Conservation (phyloP, 495 filamentous ascomycete species). For the Aspergillus olivimuriae region DNA sequence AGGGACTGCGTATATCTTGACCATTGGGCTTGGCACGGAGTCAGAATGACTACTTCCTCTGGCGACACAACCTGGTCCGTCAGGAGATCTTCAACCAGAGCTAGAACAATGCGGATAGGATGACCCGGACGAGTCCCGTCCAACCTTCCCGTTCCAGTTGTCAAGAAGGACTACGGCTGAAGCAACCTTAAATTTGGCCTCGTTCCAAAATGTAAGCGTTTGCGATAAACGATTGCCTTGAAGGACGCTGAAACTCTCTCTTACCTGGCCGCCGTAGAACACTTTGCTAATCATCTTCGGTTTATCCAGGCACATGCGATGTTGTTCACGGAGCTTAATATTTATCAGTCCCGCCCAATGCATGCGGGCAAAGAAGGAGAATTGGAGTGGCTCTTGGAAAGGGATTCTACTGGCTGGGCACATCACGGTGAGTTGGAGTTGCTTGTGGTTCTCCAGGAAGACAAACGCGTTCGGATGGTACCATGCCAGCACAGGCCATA, state of each 20-base stretch:
- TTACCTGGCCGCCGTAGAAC: neutral
- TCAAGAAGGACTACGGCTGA: neutral
- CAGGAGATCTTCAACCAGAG: neutral
- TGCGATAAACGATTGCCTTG: neutral
- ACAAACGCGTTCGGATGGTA: neutral
- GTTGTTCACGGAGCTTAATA: neutral
- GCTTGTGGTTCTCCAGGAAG: neutral
- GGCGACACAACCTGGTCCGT: neutral
- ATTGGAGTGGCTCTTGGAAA: neutral
- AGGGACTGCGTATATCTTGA: neutral
- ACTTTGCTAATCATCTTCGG: neutral
- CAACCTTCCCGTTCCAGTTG: neutral
- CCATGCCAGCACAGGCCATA: neutral
- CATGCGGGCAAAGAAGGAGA: neutral
- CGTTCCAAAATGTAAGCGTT: neutral
- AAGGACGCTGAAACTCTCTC: neutral
- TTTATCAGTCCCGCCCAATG: neutral
- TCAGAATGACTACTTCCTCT: neutral
- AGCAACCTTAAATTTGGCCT: neutral
- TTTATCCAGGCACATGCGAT: neutral
- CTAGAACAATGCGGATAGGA: neutral
- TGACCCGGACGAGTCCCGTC: neutral
- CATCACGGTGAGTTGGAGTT: neutral
- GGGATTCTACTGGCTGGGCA: neutral
- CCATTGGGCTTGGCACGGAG: neutral